Evolutionary conservation across 2,329 filamentous ascomycete genomes (phyloP).

Genomic region (Lithohypha guttulata): DNA sequence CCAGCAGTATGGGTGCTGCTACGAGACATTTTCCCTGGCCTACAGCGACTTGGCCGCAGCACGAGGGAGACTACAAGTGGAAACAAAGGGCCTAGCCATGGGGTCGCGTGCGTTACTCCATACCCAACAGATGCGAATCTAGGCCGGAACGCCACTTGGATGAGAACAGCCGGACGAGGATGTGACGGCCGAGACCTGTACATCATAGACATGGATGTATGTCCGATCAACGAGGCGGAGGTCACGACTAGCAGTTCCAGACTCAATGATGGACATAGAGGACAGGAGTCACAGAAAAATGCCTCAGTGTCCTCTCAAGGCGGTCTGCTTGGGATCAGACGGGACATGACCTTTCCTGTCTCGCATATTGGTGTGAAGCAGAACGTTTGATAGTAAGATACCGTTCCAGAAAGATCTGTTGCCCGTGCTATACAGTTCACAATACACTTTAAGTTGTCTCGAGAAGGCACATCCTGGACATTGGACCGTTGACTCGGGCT

Average conservation of each 20-base stretch:
- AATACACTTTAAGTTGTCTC: too few relatives aligned
- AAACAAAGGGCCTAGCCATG: background rate
- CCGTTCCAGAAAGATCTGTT: too few relatives aligned
- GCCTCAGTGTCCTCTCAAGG: constrained; percentile 11
- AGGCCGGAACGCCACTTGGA: background rate
- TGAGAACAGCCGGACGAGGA: background rate
- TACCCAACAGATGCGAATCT: background rate
- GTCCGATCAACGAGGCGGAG: background rate
- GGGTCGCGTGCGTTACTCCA: background rate
- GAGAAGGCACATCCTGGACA: too few relatives aligned
- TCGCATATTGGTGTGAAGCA: constrained; percentile 4
- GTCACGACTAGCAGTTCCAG: background rate
- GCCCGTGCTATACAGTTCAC: too few relatives aligned
- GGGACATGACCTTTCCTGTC: constrained; percentile 15
- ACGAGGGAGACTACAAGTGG: background rate
- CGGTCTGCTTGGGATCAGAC: constrained; percentile 12
- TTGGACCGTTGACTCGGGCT: too few relatives aligned
- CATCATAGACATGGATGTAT: constrained; percentile 2
- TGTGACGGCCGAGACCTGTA: background rate
- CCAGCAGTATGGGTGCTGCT: constrained; percentile 43
- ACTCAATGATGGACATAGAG: background rate
- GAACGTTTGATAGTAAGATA: background rate
- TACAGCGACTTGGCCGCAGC: constrained; percentile 7
- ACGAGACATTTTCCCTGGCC: constrained; percentile 35
- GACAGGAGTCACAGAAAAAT: constrained; percentile 6